Evolutionary conservation across 2,329 filamentous ascomycete genomes (phyloP).

Genomic region (Cordyceps pruinosa): DNA sequence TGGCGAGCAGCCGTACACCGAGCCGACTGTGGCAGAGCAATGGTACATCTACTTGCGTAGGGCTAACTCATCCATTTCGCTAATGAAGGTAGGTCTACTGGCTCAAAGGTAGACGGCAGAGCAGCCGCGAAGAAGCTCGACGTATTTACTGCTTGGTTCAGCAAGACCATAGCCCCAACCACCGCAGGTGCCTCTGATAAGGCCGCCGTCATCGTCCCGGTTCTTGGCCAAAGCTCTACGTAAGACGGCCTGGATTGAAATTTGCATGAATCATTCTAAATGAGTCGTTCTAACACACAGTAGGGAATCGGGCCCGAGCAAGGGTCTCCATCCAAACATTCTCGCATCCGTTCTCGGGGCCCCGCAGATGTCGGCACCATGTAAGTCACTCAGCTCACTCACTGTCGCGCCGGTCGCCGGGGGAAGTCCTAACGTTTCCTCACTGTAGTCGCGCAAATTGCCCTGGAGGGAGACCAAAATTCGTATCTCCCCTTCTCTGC

Average conservation of each 20-base stretch:
- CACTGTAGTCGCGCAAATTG: conserved; percentile 24
- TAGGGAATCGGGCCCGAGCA: not conserved
- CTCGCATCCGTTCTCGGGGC: conserved; percentile 24
- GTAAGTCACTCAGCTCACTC: conserved; percentile 20
- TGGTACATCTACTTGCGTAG: conserved; percentile 20
- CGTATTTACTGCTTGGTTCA: conserved; percentile 28
- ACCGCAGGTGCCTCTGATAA: conserved; percentile 16
- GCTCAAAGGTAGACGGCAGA: conserved; percentile 9
- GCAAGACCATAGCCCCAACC: conserved; percentile 19
- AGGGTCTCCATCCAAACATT: conserved; percentile 22
- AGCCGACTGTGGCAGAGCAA: conserved; percentile 22
- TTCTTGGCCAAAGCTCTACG: not conserved
- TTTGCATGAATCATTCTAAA: not conserved
- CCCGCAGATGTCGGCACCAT: conserved; percentile 28
- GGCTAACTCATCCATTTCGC: not conserved
- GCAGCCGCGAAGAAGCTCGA: conserved; percentile 16
- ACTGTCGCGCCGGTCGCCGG: no score
- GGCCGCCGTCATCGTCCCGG: conserved; percentile 24
- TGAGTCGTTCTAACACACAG: not conserved
- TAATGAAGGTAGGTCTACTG: conserved; percentile 18
- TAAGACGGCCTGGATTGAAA: not conserved
- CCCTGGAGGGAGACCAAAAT: conserved; percentile 25
- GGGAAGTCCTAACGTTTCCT: not conserved
- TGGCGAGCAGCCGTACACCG: conserved; percentile 21
- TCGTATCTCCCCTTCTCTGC: conserved; percentile 24